phyloP scores from a whole-genome alignment of 1,284 basidiomycete genomes.

The Cutaneotrichosporon cutaneum region DNA sequence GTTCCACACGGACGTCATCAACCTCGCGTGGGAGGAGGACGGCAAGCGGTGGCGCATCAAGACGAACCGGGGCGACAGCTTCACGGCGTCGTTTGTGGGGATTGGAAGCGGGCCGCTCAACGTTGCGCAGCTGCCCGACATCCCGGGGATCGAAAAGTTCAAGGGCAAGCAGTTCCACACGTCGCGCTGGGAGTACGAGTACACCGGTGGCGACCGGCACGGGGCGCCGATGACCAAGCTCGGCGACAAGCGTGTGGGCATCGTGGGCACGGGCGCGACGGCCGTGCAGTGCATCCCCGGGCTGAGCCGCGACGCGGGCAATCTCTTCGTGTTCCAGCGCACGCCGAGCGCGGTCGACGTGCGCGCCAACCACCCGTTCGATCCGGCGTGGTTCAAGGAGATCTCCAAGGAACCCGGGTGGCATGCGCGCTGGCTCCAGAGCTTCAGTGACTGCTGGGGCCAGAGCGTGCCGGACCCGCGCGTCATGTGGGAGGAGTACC shows the following conservation, averaged over 20 bases:
- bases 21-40: conserved; percentile 17
- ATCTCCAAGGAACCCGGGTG: conserved; percentile 14
- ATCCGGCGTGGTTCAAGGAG: conserved; percentile 18
- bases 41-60: conserved; percentile 5
- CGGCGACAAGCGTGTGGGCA: conserved; percentile 11
- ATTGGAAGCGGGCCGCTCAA: conserved; percentile 18
- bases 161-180: conserved; percentile 24
- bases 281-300: conserved; percentile 17
- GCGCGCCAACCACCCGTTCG: conserved; percentile 22
- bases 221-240: conserved; percentile 12
- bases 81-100: conserved; percentile 17
- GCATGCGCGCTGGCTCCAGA: conserved; percentile 15
- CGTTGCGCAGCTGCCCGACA: conserved; percentile 16
- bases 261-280: conserved; percentile 20
- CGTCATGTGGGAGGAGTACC: conserved; percentile 1
- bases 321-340: conserved; percentile 26
- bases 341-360: conserved; percentile 18
- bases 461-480: conserved; percentile 6
- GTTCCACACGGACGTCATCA: conserved; percentile 18
- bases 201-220: conserved; percentile 18
- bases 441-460: conserved; percentile 11
- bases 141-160: conserved; percentile 18
- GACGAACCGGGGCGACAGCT: conserved; percentile 18
- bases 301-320: conserved; percentile 4
- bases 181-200: conserved; percentile 18